A percentile compares a stretch with the other conserved stretches of the same genome.
These are phyloP conservation scores for Microcos paniculata DNA, from an alignment of 345 rosid genomes.

Conservation along the genomic window DNA sequence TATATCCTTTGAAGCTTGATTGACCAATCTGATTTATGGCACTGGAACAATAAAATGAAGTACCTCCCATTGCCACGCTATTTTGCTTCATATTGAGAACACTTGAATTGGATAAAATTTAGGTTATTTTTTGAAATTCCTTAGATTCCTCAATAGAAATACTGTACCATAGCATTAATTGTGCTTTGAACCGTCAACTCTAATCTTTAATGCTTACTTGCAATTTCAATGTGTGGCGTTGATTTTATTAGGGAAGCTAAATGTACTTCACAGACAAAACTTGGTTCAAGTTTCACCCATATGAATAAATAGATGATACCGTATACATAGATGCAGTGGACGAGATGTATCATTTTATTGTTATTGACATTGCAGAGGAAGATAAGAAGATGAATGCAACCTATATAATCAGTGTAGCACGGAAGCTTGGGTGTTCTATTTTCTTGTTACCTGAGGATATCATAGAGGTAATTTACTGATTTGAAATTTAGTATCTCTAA, in stretches of 20 bases:
- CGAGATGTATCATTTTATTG: constrained; percentile 9
- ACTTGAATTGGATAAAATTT: no score
- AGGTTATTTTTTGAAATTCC: neutral
- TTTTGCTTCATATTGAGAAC: neutral
- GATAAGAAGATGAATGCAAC: constrained; percentile 95
- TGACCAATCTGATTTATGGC: neutral
- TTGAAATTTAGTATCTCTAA: neutral
- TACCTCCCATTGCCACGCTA: neutral
- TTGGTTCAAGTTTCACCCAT: neutral
- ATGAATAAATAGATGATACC: neutral
- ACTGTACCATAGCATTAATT: neutral
- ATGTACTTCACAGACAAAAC: neutral
- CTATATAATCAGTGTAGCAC: constrained; percentile 92
- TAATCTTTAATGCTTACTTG: neutral
- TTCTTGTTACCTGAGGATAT: constrained; percentile 98
- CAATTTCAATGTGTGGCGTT: neutral
- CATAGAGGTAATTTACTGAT: constrained; percentile 57
- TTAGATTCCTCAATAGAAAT: neutral
- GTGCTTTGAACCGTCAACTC: neutral
- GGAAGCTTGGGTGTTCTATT: constrained; percentile 97
- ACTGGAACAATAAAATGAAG: neutral
- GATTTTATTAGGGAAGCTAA: neutral
- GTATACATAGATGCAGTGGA: neutral
- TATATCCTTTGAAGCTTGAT: neutral
- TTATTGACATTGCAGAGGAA: constrained; percentile 63